Base-by-base conservation (phyloP, 73 alveolate species). In the Uronychia binucleata region DNA sequence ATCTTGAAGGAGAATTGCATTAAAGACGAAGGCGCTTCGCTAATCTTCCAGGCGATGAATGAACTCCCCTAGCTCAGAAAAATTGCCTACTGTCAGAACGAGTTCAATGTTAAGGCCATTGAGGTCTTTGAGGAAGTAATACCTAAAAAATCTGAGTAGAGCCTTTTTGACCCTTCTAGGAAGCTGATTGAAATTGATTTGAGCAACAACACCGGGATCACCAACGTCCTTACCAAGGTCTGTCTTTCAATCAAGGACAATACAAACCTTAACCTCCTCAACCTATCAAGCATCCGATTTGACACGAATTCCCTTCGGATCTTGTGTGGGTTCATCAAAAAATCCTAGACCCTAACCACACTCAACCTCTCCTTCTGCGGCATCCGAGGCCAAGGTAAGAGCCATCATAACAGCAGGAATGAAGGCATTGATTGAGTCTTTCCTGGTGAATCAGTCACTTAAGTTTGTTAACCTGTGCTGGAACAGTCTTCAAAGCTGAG, bases 301-400 rank as follows among this genome's bases (percentile, higher is more conserved):
- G 80, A 75, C 75, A 75, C 78, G 1, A 79, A 79, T 32, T 59
- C 93, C 0, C 30, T 81, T 31, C 80, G 58, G 28, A 30, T 19
- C 29, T 29, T 87, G 26, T 86, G 86, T 28, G 30, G 77, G 32
- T 35, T 87, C 5, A 74, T 87, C 11, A 87, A 86, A 31, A 30
- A 74, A 13, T 75, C 83, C 32, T n/a, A 81, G 28, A 74, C 30
- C 29, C 75, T 87, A 33, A 26, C 77, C 46, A 35, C 83, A 75
- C 0, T 87, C 34, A 59, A 67, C 34, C 82, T 87, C 30, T 31
- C 89, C 19, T 74, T 75, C 33, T 87, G 93, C 74, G 93, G 86
- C 27, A 74, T 87, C 1, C 58, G 93, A 28, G 88, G 89, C 1
- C 80, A 79, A 35, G 32, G 80, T 11, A 35, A 81, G 5, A 80